A percentile compares a stretch with the other conserved stretches of the same genome.
Conservation (phyloP, 352 stramenopile genomes). For the Achlya hypogyna region DNA sequence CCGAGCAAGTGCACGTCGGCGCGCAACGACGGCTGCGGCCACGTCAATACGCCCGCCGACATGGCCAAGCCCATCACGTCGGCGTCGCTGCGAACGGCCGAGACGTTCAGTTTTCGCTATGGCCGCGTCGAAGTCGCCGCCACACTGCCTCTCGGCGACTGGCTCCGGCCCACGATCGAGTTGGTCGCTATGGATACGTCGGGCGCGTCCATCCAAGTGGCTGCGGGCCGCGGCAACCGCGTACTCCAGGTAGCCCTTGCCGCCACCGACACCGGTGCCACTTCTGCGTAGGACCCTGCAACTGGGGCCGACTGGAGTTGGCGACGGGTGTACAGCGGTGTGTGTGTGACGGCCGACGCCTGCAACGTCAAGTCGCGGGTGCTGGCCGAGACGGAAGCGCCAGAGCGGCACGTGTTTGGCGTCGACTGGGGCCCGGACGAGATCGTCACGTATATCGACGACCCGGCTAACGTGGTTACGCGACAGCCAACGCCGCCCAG, state of each 20-base stretch:
- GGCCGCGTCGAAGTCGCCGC: background rate
- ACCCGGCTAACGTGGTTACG: background rate
- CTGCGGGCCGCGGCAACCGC: background rate
- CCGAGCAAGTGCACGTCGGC: conserved; percentile 15
- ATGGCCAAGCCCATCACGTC: background rate
- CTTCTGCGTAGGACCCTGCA: background rate
- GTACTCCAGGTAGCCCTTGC: background rate
- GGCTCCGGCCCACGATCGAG: background rate
- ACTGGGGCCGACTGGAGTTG: background rate
- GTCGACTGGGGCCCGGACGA: background rate
- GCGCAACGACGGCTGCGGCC: background rate
- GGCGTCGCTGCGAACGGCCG: conserved; percentile 4
- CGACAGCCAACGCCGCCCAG: background rate
- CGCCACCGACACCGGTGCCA: background rate
- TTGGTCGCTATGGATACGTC: background rate
- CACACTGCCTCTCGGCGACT: background rate
- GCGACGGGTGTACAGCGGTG: background rate
- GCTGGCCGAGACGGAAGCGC: background rate
- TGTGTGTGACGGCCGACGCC: background rate
- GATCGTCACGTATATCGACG: background rate
- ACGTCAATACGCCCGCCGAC: conserved; percentile 1
- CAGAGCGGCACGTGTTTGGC: background rate
- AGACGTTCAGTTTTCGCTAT: conserved; percentile 9
- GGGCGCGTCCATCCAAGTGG: background rate
- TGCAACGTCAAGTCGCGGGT: background rate